Conservation (phyloP, 2,329 filamentous ascomycete species). For the Penicillium sp. region DNA sequence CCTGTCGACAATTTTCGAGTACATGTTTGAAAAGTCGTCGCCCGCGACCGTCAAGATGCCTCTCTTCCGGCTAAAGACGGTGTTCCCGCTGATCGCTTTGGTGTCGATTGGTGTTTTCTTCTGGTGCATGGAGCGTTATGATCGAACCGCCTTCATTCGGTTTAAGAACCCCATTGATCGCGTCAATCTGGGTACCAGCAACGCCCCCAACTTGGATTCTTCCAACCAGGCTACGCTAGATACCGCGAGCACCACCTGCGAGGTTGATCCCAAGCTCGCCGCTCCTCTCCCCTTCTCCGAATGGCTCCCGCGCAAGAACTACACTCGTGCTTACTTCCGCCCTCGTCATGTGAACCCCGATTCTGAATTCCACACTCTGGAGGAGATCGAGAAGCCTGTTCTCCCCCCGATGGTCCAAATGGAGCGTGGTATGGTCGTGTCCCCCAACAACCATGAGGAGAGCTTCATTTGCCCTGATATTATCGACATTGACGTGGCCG, state of each 20-base stretch:
- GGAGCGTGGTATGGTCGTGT: slow-evolving; percentile 44
- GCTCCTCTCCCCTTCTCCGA: slow-evolving; percentile 44
- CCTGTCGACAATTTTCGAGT: slow-evolving; percentile 13
- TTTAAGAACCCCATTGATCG: slow-evolving; percentile 43
- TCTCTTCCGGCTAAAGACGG: slow-evolving; percentile 43
- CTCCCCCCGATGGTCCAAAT: slow-evolving; percentile 43
- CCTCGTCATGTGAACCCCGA: slow-evolving; percentile 41
- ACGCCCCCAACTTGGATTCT: slow-evolving; percentile 20
- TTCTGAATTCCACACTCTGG: slow-evolving; percentile 44
- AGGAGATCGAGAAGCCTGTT: slow-evolving; percentile 43
- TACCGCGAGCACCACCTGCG: slow-evolving; percentile 33
- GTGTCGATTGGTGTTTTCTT: slow-evolving; percentile 46
- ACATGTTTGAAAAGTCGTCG: slow-evolving; percentile 37
- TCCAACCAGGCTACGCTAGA: slow-evolving; percentile 26
- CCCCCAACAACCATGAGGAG: slow-evolving; percentile 36
- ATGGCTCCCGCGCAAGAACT: slow-evolving; percentile 50
- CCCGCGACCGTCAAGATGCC: slow-evolving; percentile 41
- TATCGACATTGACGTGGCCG: slow-evolving; percentile 46
- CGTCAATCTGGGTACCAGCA: slow-evolving; percentile 21
- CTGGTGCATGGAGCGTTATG: slow-evolving; percentile 45
- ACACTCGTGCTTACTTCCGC: slow-evolving; percentile 48
- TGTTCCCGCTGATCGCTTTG: slow-evolving; percentile 44
- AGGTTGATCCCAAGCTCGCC: slow-evolving; percentile 37
- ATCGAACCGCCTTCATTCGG: slow-evolving; percentile 39
- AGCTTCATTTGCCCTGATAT: slow-evolving; percentile 43